Evolutionary conservation across 257 asterid species (phyloP).

Genomic region (Solanum corneliomulleri): DNA sequence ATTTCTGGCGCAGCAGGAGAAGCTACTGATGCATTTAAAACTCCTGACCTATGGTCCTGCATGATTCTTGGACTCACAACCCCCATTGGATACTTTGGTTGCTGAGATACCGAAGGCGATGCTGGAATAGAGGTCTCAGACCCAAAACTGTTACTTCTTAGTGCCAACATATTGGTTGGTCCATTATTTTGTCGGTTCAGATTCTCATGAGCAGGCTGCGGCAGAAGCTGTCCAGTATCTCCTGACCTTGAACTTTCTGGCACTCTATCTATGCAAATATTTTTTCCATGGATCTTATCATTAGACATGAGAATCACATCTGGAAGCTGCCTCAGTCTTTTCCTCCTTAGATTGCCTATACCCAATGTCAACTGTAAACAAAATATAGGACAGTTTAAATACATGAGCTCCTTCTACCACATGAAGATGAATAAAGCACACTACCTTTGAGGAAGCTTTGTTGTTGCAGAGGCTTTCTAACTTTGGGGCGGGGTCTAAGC

Average conservation of each 20-base stretch:
- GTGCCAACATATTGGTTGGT: constrained; percentile 38
- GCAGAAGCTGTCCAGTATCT: constrained; percentile 42
- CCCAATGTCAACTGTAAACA: constrained; percentile 61
- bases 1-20: constrained; percentile 67
- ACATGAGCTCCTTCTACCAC: not conserved
- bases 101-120: constrained; percentile 44
- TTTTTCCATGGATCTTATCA: constrained; percentile 52
- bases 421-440: not conserved
- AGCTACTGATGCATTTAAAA: constrained; percentile 38
- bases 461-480: constrained; percentile 48
- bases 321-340: constrained; percentile 52
- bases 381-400: not conserved
- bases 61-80: constrained; percentile 53
- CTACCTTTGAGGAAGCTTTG: constrained; percentile 50
- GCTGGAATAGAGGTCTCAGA: constrained; percentile 56
- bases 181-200: constrained; percentile 41
- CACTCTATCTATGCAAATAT: constrained; percentile 48
- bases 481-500: constrained; percentile 69
- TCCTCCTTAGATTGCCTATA: constrained; percentile 55
- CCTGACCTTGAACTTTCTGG: constrained; percentile 57
- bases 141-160: constrained; percentile 56
- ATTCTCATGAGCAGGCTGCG: constrained; percentile 50
- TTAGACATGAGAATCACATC: constrained; percentile 44
- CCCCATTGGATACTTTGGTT: constrained; percentile 44
- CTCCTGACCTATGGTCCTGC: constrained; percentile 70